These are phyloP conservation scores for Gliomastix tumulicola DNA, from an alignment of 2,329 filamentous ascomycete genomes.

Conservation along the genomic window DNA sequence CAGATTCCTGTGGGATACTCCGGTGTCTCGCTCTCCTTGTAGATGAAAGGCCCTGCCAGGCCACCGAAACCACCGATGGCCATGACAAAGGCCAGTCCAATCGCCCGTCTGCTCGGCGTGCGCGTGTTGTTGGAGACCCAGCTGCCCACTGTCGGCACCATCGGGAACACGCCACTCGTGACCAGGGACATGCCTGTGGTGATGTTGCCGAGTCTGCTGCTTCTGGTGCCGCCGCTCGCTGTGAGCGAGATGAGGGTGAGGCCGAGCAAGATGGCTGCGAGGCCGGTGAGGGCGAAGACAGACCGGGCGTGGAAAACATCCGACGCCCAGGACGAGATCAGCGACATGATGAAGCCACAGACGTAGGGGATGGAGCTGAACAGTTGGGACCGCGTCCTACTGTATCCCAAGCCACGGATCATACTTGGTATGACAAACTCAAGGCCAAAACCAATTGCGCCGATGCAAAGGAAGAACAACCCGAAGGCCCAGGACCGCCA, in stretches of 20 bases:
- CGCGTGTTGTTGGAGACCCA: slow-evolving; percentile 21
- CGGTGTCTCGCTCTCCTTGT: slow-evolving; percentile 1
- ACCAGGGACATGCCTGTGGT: slow-evolving; percentile 52
- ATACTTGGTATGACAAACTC: slow-evolving; percentile 50
- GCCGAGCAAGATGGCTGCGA: slow-evolving; percentile 48
- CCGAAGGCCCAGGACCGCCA: slow-evolving; percentile 11
- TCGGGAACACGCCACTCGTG: slow-evolving; percentile 57
- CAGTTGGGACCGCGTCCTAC: slow-evolving; percentile 51
- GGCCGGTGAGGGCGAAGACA: slow-evolving; percentile 47
- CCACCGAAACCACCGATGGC: slow-evolving; percentile 5
- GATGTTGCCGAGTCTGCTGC: neutral
- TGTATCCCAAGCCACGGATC: slow-evolving; percentile 51
- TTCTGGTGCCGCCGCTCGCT: too few relatives aligned
- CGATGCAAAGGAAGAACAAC: slow-evolving; percentile 3
- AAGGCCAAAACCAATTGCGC: slow-evolving; percentile 6
- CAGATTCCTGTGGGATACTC: neutral
- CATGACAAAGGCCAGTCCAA: slow-evolving; percentile 20
- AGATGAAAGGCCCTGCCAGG: slow-evolving; percentile 6
- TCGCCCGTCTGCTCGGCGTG: slow-evolving; percentile 16
- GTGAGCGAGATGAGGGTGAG: slow-evolving; percentile 41
- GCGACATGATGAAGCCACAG: slow-evolving; percentile 54
- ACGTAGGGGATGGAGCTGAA: slow-evolving; percentile 56
- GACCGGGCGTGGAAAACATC: slow-evolving; percentile 45
- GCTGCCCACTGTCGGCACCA: slow-evolving; percentile 14
- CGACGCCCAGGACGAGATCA: slow-evolving; percentile 46